Evolutionary conservation across 2,329 filamentous ascomycete genomes (phyloP).

Genomic region (Colletotrichum musae): DNA sequence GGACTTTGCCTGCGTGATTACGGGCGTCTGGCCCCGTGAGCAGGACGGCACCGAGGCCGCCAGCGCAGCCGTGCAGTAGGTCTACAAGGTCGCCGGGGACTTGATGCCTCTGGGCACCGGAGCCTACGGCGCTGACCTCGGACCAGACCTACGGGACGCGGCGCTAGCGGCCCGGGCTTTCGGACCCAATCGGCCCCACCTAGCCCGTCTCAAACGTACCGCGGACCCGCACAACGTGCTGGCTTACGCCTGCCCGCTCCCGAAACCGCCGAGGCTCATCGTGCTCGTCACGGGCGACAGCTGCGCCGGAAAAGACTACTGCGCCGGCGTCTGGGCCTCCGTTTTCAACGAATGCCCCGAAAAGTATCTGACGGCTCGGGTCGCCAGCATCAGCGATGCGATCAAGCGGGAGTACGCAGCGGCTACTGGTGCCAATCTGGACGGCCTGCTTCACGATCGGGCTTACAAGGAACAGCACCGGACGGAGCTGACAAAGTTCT

Average conservation of each 20-base stretch:
- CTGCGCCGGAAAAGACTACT: constrained; percentile 73
- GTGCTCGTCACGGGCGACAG: constrained; percentile 70
- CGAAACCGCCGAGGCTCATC: constrained; percentile 58
- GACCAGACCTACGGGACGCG: constrained; percentile 71
- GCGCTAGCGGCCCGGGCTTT: constrained; percentile 68
- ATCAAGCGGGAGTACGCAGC: constrained; percentile 71
- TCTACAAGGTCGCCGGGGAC: constrained; percentile 64
- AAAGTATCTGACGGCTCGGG: constrained; percentile 53
- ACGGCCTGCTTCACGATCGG: constrained; percentile 66
- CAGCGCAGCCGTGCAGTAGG: constrained; percentile 63
- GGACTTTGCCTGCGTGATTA: constrained; percentile 75
- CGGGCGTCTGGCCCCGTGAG: constrained; percentile 71
- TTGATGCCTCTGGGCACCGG: constrained; percentile 67
- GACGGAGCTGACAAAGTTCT: constrained; percentile 65
- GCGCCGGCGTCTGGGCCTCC: constrained; percentile 66
- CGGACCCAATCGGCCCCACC: constrained; percentile 65
- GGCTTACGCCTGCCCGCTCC: constrained; percentile 69
- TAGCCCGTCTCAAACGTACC: constrained; percentile 64
- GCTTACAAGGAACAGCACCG: constrained; percentile 75
- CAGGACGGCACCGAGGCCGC: constrained; percentile 61
- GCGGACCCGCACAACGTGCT: constrained; percentile 67
- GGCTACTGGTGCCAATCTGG: constrained; percentile 61
- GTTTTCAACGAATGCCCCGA: constrained; percentile 48
- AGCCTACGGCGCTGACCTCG: constrained; percentile 73
- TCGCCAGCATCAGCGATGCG: constrained; percentile 69